A percentile compares a stretch with the other conserved stretches of the same genome.
phyloP scores from a whole-genome alignment of 2,329 filamentous ascomycete species.

The Alternaria viburni region DNA sequence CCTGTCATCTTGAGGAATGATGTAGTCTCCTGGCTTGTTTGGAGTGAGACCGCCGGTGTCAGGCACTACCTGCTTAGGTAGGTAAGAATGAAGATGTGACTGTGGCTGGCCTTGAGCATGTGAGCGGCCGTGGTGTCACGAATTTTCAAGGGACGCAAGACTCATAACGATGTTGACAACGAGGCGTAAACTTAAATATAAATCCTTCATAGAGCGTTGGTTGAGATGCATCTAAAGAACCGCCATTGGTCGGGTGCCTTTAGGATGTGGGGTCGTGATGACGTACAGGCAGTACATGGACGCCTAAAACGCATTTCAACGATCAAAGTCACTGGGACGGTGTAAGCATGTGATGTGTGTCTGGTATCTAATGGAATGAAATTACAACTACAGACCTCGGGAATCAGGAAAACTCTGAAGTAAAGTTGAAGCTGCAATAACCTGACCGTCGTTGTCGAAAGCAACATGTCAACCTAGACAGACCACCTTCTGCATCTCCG shows the following conservation, averaged over 20 bases:
- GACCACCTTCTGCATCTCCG: neutral
- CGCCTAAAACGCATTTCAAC: neutral
- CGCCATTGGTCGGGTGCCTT: neutral
- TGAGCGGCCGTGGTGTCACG: neutral
- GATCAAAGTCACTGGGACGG: neutral
- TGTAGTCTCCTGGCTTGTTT: neutral
- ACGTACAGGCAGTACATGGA: neutral
- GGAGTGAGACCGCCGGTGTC: neutral
- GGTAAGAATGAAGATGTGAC: too few species aligned
- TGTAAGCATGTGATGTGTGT: neutral
- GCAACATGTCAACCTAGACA: accelerated
- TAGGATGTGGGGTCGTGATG: neutral
- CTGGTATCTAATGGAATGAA: neutral
- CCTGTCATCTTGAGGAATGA: neutral
- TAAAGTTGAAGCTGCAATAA: neutral
- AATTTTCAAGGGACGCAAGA: neutral
- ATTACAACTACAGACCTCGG: neutral
- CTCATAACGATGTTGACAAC: neutral
- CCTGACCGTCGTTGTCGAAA: neutral
- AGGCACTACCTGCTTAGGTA: too few species aligned
- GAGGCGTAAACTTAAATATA: neutral
- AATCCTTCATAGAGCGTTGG: neutral
- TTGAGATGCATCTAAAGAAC: neutral
- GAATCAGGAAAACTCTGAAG: neutral
- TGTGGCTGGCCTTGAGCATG: neutral